phyloP scores from a whole-genome alignment of 2,329 filamentous ascomycete genomes.

The Achaetomium macrosporum region DNA sequence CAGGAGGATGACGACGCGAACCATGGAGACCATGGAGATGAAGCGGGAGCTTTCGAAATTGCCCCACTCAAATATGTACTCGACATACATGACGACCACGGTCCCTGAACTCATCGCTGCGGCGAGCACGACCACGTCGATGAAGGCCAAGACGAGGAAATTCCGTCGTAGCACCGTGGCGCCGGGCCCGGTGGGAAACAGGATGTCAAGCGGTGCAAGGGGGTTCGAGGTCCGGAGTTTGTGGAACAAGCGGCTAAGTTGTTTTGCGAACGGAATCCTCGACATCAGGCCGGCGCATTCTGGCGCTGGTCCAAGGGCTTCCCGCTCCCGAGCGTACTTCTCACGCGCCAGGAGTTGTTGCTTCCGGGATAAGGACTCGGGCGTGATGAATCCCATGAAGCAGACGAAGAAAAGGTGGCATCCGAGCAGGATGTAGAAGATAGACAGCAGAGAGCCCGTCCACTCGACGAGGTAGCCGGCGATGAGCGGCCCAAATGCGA shows the following conservation, averaged over 20 bases:
- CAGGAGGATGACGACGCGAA: conserved; percentile 70
- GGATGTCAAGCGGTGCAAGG: conserved; percentile 68
- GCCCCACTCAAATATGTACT: conserved; percentile 75
- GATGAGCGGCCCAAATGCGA: conserved; percentile 78
- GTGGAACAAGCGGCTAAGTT: conserved; percentile 28
- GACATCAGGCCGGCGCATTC: conserved; percentile 19
- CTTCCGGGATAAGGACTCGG: conserved; percentile 75
- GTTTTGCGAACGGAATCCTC: conserved; percentile 11
- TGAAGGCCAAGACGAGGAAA: conserved; percentile 69
- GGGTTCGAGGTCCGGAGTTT: conserved; percentile 54
- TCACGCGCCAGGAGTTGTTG: conserved; percentile 66
- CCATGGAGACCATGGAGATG: conserved; percentile 70
- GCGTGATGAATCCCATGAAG: conserved; percentile 65
- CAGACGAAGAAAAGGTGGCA: conserved; percentile 70
- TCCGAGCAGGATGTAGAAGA: conserved; percentile 75
- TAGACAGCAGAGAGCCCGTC: conserved; percentile 67
- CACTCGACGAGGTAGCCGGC: conserved; percentile 73
- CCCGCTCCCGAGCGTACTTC: conserved; percentile 50
- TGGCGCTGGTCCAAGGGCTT: conserved; percentile 32
- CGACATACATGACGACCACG: conserved; percentile 79
- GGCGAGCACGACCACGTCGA: conserved; percentile 78
- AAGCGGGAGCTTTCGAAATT: conserved; percentile 75
- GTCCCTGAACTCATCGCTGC: conserved; percentile 73
- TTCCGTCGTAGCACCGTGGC: conserved; percentile 66
- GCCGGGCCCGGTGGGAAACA: conserved; percentile 65